Percentiles rank a stretch among this genome's conserved stretches.
Evolutionary conservation across 192 early-diverging fungal species (phyloP).

Genomic region (Coemansia sp.): DNA sequence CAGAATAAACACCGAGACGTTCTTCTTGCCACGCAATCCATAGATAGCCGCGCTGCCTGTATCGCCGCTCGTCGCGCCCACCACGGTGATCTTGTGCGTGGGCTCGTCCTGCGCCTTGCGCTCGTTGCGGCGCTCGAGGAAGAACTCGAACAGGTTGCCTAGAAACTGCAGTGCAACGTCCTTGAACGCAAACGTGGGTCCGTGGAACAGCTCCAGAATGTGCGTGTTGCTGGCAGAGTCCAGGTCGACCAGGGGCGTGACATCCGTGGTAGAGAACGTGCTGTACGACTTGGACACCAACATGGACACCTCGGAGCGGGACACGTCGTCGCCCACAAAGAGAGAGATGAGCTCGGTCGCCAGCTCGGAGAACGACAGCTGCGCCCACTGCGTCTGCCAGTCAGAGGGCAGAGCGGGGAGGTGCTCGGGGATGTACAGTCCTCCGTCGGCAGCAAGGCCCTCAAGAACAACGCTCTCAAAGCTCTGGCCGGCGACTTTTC

Average conservation of each 20-base stretch:
- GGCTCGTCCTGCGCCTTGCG: slow-evolving; percentile 8
- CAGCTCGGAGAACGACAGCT: slow-evolving; percentile 75
- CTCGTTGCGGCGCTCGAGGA: slow-evolving; percentile 72
- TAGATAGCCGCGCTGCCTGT: slow-evolving; percentile 99
- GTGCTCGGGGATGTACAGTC: slow-evolving; percentile 85
- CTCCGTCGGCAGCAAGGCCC: slow-evolving; percentile 90
- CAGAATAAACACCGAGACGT: slow-evolving; percentile 90
- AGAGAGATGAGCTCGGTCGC: slow-evolving; percentile 79
- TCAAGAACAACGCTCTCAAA: slow-evolving; percentile 92
- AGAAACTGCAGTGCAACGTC: slow-evolving; percentile 96
- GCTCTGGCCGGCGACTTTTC: slow-evolving; percentile 60
- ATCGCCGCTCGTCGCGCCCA: slow-evolving; percentile 95
- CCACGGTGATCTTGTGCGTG: slow-evolving; percentile 71
- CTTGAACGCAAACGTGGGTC: slow-evolving; percentile 98
- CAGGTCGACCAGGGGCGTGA: slow-evolving; percentile 72
- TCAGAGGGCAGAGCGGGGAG: slow-evolving; percentile 72
- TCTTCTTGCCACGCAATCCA: slow-evolving; percentile 88
- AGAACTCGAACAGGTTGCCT: slow-evolving; percentile 98
- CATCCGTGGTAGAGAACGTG: slow-evolving; percentile 71
- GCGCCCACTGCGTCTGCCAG: slow-evolving; percentile 69
- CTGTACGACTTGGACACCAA: slow-evolving; percentile 73
- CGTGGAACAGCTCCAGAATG: slow-evolving; percentile 92
- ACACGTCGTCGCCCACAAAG: slow-evolving; percentile 83
- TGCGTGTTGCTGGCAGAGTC: slow-evolving; percentile 16
- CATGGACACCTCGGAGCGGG: slow-evolving; percentile 62